Conservation (phyloP, 2,329 filamentous ascomycete genomes). For the Huntiella omanensis region DNA sequence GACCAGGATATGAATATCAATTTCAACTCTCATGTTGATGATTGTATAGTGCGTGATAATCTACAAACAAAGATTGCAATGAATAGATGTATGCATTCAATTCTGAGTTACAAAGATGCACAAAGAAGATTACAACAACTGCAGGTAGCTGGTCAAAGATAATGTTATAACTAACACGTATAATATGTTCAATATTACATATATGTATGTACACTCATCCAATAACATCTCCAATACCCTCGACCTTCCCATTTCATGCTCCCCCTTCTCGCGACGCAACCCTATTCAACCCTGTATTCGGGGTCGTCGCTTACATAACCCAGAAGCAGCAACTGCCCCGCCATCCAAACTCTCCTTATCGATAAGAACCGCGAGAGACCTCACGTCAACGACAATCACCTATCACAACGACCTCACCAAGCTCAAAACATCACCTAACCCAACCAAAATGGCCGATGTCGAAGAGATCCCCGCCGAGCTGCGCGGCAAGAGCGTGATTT, state of each 20-base stretch:
- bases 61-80: too few relatives aligned
- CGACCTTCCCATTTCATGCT: too few relatives aligned
- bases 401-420: neutral
- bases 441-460: slow-evolving; percentile 7
- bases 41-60: too few relatives aligned
- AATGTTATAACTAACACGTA: too few relatives aligned
- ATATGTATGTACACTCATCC: too few relatives aligned
- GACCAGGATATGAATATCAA: neutral
- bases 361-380: neutral
- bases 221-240: too few relatives aligned
- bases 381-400: neutral
- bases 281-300: slow-evolving; percentile 32
- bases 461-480: slow-evolving; percentile 9
- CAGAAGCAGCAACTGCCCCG: neutral
- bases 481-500: slow-evolving; percentile 21
- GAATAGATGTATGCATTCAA: too few relatives aligned
- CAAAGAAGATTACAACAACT: too few relatives aligned
- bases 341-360: neutral
- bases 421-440: neutral
- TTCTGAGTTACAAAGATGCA: too few relatives aligned
- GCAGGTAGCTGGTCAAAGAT: too few relatives aligned
- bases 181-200: too few relatives aligned
- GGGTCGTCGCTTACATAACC: slow-evolving; percentile 26
- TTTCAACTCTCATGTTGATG: too few relatives aligned
- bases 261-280: neutral